phyloP scores from a whole-genome alignment of 129 eudicot genomes.

The Arctium lappa region DNA sequence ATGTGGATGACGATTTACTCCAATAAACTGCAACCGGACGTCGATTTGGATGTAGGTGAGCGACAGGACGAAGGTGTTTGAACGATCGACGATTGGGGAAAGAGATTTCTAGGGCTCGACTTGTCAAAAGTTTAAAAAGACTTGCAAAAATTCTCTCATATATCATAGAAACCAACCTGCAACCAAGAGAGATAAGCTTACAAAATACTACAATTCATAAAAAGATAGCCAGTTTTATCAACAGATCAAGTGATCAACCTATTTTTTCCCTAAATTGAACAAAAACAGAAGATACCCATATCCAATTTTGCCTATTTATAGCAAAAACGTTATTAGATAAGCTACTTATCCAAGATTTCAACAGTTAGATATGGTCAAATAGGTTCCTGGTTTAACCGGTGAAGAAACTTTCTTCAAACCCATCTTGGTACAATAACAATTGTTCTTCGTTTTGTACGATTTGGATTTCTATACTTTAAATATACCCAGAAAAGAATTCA shows the following conservation, averaged over 20 bases:
- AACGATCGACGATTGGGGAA: too few relatives aligned
- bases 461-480: not conserved
- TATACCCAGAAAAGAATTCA: not conserved
- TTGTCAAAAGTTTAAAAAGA: too few relatives aligned
- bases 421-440: not conserved
- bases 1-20: too few relatives aligned
- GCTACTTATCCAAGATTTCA: not conserved
- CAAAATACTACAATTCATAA: not conserved
- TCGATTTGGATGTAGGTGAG: too few relatives aligned
- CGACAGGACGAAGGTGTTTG: too few relatives aligned
- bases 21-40: too few relatives aligned
- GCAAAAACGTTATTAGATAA: not conserved
- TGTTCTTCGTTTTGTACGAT: not conserved
- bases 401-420: not conserved
- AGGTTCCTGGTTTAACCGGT: not conserved
- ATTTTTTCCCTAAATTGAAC: too few relatives aligned
- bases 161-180: slow-evolving; percentile 6
- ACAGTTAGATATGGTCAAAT: slow-evolving; percentile 4
- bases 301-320: too few relatives aligned
- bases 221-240: not conserved
- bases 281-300: too few relatives aligned
- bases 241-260: slow-evolving; percentile 11
- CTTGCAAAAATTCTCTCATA: not conserved
- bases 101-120: too few relatives aligned
- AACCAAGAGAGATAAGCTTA: not conserved